Evolutionary conservation across 192 early-diverging fungal genomes (phyloP).

Genomic region (Neocallimastix lanati): DNA sequence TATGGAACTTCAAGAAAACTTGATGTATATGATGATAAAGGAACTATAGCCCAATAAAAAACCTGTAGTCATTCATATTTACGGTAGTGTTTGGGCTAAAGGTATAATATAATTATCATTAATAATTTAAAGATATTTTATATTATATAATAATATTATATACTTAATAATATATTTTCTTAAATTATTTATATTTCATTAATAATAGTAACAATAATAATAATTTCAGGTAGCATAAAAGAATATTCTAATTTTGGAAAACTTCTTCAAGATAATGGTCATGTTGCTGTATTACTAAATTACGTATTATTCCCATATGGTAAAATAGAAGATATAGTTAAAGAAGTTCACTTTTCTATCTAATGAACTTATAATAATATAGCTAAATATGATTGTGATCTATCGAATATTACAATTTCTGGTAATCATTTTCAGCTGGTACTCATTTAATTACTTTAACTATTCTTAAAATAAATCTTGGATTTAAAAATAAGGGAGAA

Average conservation of each 20-base stretch:
- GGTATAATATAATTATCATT: too few relatives aligned
- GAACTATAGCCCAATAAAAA: not conserved
- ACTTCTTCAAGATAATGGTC: not conserved
- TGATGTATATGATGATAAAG: not conserved
- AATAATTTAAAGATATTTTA: too few relatives aligned
- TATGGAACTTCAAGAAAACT: not conserved
- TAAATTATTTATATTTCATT: too few relatives aligned
- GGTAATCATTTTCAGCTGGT: too few relatives aligned
- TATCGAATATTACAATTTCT: too few relatives aligned
- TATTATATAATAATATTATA: too few relatives aligned
- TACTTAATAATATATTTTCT: too few relatives aligned
- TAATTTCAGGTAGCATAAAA: not conserved
- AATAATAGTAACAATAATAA: too few relatives aligned
- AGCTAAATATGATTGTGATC: not conserved
- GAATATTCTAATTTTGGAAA: not conserved
- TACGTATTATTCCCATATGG: not conserved
- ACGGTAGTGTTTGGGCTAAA: not conserved
- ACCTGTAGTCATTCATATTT: not conserved
- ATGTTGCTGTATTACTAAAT: not conserved
- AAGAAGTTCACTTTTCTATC: not conserved
- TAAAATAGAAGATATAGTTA: not conserved
- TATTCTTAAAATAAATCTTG: not conserved
- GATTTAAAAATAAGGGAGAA: not conserved
- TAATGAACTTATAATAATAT: not conserved
- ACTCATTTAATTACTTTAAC: not conserved